Base-by-base conservation (phyloP, 345 rosid species). In the Crucihimalaya himalaica region DNA sequence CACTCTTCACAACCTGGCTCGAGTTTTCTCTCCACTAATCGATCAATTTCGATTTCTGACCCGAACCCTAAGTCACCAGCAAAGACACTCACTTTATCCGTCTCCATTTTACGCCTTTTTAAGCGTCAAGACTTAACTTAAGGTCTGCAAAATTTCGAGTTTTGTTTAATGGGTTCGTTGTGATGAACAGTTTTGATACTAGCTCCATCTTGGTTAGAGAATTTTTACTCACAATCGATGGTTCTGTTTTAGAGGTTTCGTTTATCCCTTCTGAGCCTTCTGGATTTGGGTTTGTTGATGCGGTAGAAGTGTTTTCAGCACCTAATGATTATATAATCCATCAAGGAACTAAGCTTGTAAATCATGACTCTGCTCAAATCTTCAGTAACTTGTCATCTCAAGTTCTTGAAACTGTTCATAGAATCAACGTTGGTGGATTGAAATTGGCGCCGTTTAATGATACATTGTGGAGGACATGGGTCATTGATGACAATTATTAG, bases 401-500 rank as follows among this genome's bases (percentile, higher is more conserved):
- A 59, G 84, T 91, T 52, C 83, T 95, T 29, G 96, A 89, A 84
- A 86, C 93, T 0, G 64, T 95, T 66, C 86, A 85, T 47, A 84
- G 99, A 81, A 86, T 91, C 68, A 95, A 95, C 81, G 90, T 94
- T 50, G 99, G 99, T 42, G 99, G 99, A 35, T 80, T 57, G 21
- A 84, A 82, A 29, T 51, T 95, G 78, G 88, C 95, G 2, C 97
- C 98, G 23, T 89, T 94, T 67, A 94, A 94, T 76, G 98, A 94
- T 74, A 81, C 97, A 15, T 15, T 95, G 77, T 91, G 97, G 99
- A 88, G 99, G 84, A 84, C 90, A 53, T 95, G 99, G 99, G 70
- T 84, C 32, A 90, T 96, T 58, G 99, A 95, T 62, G 97, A 89
- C 12, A 83, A 83, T 11, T 91, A 74, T 70, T n/a, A n/a, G n/a